These are phyloP conservation scores for Trichoderma orchidacearum DNA, from an alignment of 495 filamentous ascomycete species.

Conservation along the genomic window DNA sequence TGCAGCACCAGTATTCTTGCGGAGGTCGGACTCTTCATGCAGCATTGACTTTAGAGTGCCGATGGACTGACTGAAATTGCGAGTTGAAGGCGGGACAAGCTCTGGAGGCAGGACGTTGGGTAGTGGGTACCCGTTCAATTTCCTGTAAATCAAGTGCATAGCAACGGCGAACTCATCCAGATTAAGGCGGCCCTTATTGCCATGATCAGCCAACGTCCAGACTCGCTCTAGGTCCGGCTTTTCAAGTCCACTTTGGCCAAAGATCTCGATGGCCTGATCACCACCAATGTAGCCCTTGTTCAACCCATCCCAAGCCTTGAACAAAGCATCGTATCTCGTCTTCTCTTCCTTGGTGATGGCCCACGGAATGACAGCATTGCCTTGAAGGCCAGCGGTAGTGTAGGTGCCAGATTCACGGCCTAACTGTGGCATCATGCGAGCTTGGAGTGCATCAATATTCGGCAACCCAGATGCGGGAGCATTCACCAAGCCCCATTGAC, in stretches of 20 bases:
- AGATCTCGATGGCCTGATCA: constrained; percentile 91
- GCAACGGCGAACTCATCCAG: constrained; percentile 98
- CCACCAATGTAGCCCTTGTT: constrained; percentile 88
- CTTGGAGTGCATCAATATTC: constrained; percentile 84
- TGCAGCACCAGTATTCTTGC: constrained; percentile 73
- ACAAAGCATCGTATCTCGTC: constrained; percentile 88
- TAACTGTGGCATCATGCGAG: constrained; percentile 95
- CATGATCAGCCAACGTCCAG: constrained; percentile 90
- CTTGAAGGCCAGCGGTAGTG: constrained; percentile 74
- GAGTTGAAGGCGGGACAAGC: constrained; percentile 89
- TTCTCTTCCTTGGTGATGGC: constrained; percentile 99
- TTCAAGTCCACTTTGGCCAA: constrained; percentile 88
- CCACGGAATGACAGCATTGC: constrained; percentile 94
- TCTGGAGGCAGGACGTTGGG: constrained; percentile 87
- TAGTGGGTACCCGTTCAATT: constrained; percentile 87
- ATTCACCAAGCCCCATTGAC: constrained; percentile 97
- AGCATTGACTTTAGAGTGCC: constrained; percentile 86
- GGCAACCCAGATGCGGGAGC: constrained; percentile 79
- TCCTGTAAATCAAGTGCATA: constrained; percentile 98
- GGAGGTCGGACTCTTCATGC: constrained; percentile 73
- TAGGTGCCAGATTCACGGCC: constrained; percentile 79
- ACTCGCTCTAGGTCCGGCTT: constrained; percentile 80
- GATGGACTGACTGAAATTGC: constrained; percentile 83
- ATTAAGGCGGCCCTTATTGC: constrained; percentile 85
- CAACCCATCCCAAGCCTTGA: constrained; percentile 94